These are phyloP conservation scores for Hemileccinum impolitum DNA, from an alignment of 768 basidiomycete genomes.

Conservation along the genomic window DNA sequence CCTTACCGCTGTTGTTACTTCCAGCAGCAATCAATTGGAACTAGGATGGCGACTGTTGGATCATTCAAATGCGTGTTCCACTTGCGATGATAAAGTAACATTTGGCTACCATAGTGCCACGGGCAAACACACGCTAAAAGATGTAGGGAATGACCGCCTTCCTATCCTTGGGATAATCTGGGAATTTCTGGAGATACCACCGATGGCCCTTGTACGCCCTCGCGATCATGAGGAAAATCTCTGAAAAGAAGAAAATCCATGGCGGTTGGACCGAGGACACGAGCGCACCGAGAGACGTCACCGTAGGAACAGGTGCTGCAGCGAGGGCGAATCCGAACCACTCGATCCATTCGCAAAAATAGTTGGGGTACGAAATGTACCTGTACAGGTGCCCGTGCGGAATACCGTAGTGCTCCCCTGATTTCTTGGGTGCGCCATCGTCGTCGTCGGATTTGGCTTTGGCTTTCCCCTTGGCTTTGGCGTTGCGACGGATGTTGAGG, in stretches of 20 bases:
- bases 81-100: too few species aligned
- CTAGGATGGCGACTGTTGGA: too few species aligned
- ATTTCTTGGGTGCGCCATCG: conserved; percentile 19
- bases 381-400: conserved; percentile 76
- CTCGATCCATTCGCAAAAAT: conserved; percentile 93
- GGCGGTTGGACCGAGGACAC: conserved; percentile 57
- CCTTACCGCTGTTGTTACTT: too few species aligned
- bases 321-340: conserved; percentile 88
- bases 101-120: neutral
- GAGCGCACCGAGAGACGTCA: conserved; percentile 36
- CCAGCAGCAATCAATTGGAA: too few species aligned
- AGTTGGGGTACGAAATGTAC: conserved; percentile 88
- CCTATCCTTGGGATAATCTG: conserved; percentile 75
- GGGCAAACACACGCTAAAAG: conserved; percentile 46
- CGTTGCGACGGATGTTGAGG: conserved; percentile 71
- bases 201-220: conserved; percentile 75
- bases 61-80: too few species aligned
- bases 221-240: conserved; percentile 77
- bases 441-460: conserved; percentile 27
- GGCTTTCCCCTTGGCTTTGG: conserved; percentile 35
- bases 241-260: conserved; percentile 73
- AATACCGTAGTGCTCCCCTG: conserved; percentile 65
- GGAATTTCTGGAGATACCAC: conserved; percentile 83
- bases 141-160: conserved; percentile 80
- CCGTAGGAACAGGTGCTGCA: conserved; percentile 48